Conservation (phyloP, 2,329 filamentous ascomycete genomes). For the Fusarium circinatum region DNA sequence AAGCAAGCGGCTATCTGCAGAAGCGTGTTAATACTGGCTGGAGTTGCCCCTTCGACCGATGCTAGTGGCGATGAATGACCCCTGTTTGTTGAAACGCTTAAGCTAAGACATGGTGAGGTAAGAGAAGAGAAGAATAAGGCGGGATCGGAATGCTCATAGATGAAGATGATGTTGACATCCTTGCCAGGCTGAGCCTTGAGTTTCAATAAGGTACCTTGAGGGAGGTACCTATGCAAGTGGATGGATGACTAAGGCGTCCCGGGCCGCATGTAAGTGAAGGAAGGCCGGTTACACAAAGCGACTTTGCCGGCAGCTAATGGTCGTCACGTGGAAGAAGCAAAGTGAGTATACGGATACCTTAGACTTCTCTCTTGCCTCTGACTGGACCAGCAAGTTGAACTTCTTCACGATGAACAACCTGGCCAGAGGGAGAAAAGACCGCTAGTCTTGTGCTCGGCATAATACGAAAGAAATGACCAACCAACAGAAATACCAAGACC, state of each 20-base stretch:
- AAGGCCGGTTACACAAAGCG: constrained; percentile 1
- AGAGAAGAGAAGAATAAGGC: constrained; percentile 1
- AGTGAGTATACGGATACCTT: neutral
- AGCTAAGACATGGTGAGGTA: constrained; percentile 12
- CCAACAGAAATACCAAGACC: constrained; percentile 18
- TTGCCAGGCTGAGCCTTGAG: neutral
- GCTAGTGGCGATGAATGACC: constrained; percentile 2
- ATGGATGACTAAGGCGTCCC: neutral
- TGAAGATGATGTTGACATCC: neutral
- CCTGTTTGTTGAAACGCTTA: neutral
- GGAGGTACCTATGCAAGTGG: neutral
- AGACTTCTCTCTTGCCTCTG: neutral
- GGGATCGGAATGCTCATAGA: constrained; percentile 21
- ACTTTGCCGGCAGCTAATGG: neutral
- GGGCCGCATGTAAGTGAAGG: constrained; percentile 19
- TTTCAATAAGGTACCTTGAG: neutral
- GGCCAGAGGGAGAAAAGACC: neutral
- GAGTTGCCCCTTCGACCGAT: neutral
- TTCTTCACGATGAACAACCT: neutral
- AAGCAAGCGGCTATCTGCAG: neutral
- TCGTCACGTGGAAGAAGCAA: constrained; percentile 15
- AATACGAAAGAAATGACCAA: neutral
- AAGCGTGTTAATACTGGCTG: neutral
- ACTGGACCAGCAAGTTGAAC: neutral
- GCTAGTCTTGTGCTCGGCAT: neutral